Evolutionary conservation across 2,329 filamentous ascomycete species (phyloP), one percentile per base, ranked within the genome.

Genomic region (Akanthomyces uredinophilus): DNA sequence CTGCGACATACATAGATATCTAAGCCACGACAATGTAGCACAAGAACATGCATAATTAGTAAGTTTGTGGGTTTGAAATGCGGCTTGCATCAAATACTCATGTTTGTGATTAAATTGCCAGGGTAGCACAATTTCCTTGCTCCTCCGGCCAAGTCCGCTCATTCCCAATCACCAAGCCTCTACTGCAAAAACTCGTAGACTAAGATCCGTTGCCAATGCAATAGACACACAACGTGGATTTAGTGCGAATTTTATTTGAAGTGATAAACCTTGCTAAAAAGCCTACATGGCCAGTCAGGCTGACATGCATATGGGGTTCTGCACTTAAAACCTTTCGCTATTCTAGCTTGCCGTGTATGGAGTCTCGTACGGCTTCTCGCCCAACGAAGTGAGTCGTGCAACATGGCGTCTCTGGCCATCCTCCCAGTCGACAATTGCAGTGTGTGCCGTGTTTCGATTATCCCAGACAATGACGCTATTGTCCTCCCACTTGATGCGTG

Each of bases 391-490:
- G 70, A 96, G 88, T 49, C 92, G 83, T 5, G 91, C 91, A 65
- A 96, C 75, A 76, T 96, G 91, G 56, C 92, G 82, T 63, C 92
- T 80, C 73, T 91, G 86, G 3, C 91, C 91, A 71, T 85, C 85
- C 67, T 89, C 85, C 91, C 91, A 96, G 72, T 96, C 91, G 4
- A 94, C 79, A 44, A 94, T 77, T 2, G 91, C 91, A 7, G 89
- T 89, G 73, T 96, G 91, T 67, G 86, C 83, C 11, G 89, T 92
- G 0, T 93, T 85, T 37, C 91, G 81, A 77, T 94, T 95, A 73
- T 95, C 91, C 91, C 91, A 96, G 1, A 94, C 86, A 2, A 95
- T 89, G 1, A 96, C 91, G 0, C 90, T 94, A n/a, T 85, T 83
- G 49, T 85, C 81, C 67, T 86, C 86, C 91, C 91, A 96, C 73